Base-by-base conservation (phyloP, 1,284 basidiomycete genomes). In the Albatrellus sp. region DNA sequence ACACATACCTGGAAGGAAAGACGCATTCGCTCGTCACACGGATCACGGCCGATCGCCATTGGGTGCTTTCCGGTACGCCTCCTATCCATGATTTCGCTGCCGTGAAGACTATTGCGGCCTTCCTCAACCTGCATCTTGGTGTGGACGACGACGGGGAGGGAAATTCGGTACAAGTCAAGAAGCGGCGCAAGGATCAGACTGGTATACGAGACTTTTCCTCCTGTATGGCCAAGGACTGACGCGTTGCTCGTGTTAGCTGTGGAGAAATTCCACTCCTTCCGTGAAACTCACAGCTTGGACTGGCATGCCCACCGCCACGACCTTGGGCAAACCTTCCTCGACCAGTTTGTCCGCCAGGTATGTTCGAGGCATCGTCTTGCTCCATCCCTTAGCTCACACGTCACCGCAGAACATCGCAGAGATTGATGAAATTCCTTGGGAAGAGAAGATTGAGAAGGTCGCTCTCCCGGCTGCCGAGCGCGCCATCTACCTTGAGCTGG, bases 11-110 rank as follows among this genome's bases (percentile, higher is more conserved):
- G 12, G 80, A 85, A 32, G 89, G 85, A 44, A 80, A 86, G 54
- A 72, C 80, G 7, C 80, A 89, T 45, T 71, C 87, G 1, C 73
- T 92, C 53, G 73, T 94, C 28, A 88, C 88, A 2, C 76, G 74
- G 34, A 62, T 94, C 19, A 75, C 80, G 19, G 83, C 89, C 0
- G 80, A 84, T 46, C 75, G 87, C 49, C 83, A 81, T 45, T 97
- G 92, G 92, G 88, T 97, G 3, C 72, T 97, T n/a, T 97, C 92
- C 0, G 92, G 93, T 32, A 97, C 92, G 14, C 93, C 92, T 2
- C 92, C 92, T 0, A 84, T 91, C 41, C 83, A 88, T 49, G 88
- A 93, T 62, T 97, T 97, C 59, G 80, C 79, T 2, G 81, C 91
- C 6, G 67, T 97, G 53, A 92, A 93, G 67, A 90, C 85, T 8